Conservation (phyloP, 768 basidiomycete species). For the Lyophyllum semitale region DNA sequence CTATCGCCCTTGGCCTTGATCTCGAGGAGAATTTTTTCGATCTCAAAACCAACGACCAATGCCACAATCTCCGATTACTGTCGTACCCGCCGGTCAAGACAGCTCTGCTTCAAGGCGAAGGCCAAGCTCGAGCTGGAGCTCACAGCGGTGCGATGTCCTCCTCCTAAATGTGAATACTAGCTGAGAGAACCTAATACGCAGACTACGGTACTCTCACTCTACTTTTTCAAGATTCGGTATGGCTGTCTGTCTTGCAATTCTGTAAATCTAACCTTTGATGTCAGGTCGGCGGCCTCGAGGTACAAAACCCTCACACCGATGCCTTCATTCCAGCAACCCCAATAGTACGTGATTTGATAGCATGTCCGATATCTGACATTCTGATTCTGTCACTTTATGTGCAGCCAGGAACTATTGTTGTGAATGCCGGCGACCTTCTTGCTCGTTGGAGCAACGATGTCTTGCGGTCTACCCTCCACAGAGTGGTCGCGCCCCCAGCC, state of each 20-base stretch:
- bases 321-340: constrained; percentile 73
- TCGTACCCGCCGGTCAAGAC: constrained; percentile 80
- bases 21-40: constrained; percentile 79
- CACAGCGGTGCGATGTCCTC: constrained; percentile 60
- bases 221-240: constrained; percentile 75
- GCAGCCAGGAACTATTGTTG: constrained; percentile 78
- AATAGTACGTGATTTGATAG: constrained; percentile 50
- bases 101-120: constrained; percentile 55
- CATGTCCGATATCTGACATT: neutral
- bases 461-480: constrained; percentile 78
- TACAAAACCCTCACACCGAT: constrained; percentile 77
- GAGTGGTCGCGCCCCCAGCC: constrained; percentile 74
- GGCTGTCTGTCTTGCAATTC: constrained; percentile 9
- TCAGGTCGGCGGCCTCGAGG: constrained; percentile 79
- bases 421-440: constrained; percentile 82
- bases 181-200: constrained; percentile 20
- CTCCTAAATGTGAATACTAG: no score
- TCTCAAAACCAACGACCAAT: constrained; percentile 70
- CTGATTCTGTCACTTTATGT: neutral
- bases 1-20: constrained; percentile 78
- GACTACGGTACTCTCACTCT: constrained; percentile 85
- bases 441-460: constrained; percentile 85
- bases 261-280: neutral
- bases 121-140: constrained; percentile 80
- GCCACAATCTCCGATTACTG: constrained; percentile 78